These are phyloP conservation scores for Entomortierella parvispora DNA, from an alignment of 192 early-diverging fungal genomes.

Conservation along the genomic window DNA sequence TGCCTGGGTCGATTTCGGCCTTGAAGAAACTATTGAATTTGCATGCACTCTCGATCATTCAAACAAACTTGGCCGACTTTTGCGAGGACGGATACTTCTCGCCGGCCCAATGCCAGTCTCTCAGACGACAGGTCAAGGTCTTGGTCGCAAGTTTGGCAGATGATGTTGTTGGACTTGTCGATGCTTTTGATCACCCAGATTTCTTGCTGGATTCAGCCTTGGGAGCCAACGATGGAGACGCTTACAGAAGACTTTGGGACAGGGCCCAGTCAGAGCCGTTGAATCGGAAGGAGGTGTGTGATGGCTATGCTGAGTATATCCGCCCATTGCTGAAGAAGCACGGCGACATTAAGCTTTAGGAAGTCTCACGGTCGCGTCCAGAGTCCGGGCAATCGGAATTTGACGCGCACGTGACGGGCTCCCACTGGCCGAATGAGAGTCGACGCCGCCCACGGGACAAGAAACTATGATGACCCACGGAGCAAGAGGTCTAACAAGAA, in stretches of 20 bases:
- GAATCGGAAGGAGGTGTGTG: slow-evolving; percentile 27
- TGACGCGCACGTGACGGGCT: no score
- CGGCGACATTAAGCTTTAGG: slow-evolving; percentile 31
- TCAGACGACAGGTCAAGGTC: slow-evolving; percentile 43
- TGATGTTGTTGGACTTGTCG: slow-evolving; percentile 81
- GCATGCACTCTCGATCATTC: slow-evolving; percentile 50
- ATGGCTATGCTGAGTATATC: slow-evolving; percentile 35
- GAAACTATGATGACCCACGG: no score
- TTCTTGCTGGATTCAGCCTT: slow-evolving; percentile 79
- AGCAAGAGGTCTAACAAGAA: no score
- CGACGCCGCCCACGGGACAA: no score
- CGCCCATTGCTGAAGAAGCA: slow-evolving; percentile 28
- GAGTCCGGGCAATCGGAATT: not conserved
- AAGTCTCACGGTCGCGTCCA: no score
- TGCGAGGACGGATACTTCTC: slow-evolving; percentile 46
- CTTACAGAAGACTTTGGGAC: slow-evolving; percentile 68
- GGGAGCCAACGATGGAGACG: slow-evolving; percentile 78
- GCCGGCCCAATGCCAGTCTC: slow-evolving; percentile 24
- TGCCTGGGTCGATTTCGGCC: slow-evolving; percentile 16
- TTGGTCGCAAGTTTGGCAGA: slow-evolving; percentile 65
- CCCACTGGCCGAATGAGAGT: no score
- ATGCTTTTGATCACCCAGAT: slow-evolving; percentile 82
- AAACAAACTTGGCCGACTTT: slow-evolving; percentile 50
- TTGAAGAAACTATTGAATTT: slow-evolving; percentile 45
- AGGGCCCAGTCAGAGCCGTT: slow-evolving; percentile 40